These are phyloP conservation scores for Calocybe indica DNA, from an alignment of 768 basidiomycete genomes.

Conservation along the genomic window DNA sequence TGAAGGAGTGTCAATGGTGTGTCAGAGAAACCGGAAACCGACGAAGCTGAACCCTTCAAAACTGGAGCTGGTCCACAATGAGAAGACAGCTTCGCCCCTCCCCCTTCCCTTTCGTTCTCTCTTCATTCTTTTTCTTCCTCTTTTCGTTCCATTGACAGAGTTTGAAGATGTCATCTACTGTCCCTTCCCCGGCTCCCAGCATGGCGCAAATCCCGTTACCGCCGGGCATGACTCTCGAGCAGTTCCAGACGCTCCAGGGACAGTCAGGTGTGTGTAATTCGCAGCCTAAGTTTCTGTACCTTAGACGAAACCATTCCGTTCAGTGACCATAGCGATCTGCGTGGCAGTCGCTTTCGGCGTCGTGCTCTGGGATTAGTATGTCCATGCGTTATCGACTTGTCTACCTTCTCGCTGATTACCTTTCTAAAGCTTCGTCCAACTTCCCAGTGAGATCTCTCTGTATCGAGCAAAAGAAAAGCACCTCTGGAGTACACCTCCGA, in stretches of 20 bases:
- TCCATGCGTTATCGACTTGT: neutral
- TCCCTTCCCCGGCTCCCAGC: constrained; percentile 2
- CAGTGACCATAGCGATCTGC: constrained; percentile 3
- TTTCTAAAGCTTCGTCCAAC: neutral
- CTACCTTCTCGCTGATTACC: constrained; percentile 1
- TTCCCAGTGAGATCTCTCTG: neutral
- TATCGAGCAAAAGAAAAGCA: neutral
- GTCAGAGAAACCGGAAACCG: no score
- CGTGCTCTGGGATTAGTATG: constrained; percentile 11
- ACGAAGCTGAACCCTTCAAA: no score
- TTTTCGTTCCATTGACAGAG: neutral
- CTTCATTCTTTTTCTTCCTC: no score
- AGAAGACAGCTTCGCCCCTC: no score
- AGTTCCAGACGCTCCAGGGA: constrained; percentile 13
- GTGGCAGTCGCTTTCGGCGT: constrained; percentile 8
- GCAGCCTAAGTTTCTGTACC: no score
- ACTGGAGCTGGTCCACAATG: no score
- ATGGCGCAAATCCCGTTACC: constrained; percentile 13
- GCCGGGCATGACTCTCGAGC: constrained; percentile 13
- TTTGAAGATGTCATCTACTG: constrained; percentile 1
- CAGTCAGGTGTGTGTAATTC: neutral
- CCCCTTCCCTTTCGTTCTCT: no score
- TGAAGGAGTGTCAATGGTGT: no score
- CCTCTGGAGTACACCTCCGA: neutral
- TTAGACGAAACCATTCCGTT: neutral